Base-by-base conservation (phyloP, 768 basidiomycete species). In the Jaapia argillacea region DNA sequence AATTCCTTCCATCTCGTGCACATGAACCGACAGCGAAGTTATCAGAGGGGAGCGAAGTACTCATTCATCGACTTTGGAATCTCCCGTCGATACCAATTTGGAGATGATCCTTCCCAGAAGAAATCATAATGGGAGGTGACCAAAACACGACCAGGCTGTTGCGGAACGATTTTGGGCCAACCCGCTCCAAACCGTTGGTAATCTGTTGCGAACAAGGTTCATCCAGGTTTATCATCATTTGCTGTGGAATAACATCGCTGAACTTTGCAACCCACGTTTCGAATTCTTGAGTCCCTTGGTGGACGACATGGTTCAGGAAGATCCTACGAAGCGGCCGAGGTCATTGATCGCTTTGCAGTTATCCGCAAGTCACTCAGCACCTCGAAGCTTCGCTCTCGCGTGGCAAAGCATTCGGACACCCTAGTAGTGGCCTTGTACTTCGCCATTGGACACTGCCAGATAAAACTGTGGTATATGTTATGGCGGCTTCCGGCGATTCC, bases 111-210 rank as follows among this genome's bases (percentile, higher is more conserved):
- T n/a, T 49, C 42, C 3, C 5, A 47, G 58, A 58, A 31, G 20
- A 5, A 5, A 46, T 55, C 1, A 46, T 55, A 12, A 45, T 40
- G 12, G 40, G 38, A 14, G 42, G 45, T 6, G 50, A 42, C 40
- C 50, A 50, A 24, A 40, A 28, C 36, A 45, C 51, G 16, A 49
- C 50, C 4, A 50, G 51, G 36, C 46, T 51, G 22, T 45, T 39
- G 38, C 7, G 10, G 10, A 21, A 38, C 20, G 10, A 7, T 7
- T 45, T 36, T 3, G 27, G 18, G 6, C 24, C 12, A 27, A 53
- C 31, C 44, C 52, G 2, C 74, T 73, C 36, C 53, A 62, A 0
- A 64, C 62, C 24, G 45, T 72, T 0, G 70, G 69, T 0, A 71
- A 71, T 36, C 18, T 62, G 5, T 55, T 69, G 7, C 49, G 46